phyloP scores from a whole-genome alignment of 2,329 filamentous ascomycete genomes.

The Trichoderma citrinoviride region DNA sequence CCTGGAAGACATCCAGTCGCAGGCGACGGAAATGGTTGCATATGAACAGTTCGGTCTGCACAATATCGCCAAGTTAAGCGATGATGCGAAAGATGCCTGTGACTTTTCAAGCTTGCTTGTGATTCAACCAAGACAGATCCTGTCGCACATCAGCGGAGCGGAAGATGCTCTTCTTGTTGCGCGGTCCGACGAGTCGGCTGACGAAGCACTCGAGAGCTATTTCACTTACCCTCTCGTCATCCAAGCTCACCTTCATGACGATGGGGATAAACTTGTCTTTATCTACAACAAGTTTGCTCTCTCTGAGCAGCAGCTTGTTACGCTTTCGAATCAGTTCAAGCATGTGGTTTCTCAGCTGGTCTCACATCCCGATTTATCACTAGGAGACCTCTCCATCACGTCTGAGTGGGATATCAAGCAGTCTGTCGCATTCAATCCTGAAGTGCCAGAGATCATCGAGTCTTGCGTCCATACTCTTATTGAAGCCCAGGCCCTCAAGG shows the following conservation, averaged over 20 bases:
- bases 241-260: conserved; percentile 8
- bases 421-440: background rate
- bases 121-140: conserved; percentile 6
- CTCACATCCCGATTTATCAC: background rate
- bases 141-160: background rate
- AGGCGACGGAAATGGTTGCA: conserved; percentile 26
- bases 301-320: background rate
- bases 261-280: background rate
- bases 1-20: conserved; percentile 20
- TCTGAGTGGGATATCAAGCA: conserved; percentile 6
- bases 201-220: conserved; percentile 4
- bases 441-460: background rate
- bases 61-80: conserved; percentile 11
- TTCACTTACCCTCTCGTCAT: conserved; percentile 18
- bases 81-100: conserved; percentile 7
- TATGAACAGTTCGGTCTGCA: conserved; percentile 28
- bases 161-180: background rate
- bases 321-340: conserved; percentile 3
- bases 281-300: conserved; percentile 1
- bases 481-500: background rate
- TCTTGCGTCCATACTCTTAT: conserved; percentile 31
- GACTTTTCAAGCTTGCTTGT: conserved; percentile 15
- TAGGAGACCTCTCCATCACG: background rate
- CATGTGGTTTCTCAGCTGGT: conserved; percentile 3
- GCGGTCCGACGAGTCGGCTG: background rate